Percentiles rank a stretch among this genome's conserved stretches.
Conservation (phyloP, 441 rosid species). For the Syzygium malaccense region DNA sequence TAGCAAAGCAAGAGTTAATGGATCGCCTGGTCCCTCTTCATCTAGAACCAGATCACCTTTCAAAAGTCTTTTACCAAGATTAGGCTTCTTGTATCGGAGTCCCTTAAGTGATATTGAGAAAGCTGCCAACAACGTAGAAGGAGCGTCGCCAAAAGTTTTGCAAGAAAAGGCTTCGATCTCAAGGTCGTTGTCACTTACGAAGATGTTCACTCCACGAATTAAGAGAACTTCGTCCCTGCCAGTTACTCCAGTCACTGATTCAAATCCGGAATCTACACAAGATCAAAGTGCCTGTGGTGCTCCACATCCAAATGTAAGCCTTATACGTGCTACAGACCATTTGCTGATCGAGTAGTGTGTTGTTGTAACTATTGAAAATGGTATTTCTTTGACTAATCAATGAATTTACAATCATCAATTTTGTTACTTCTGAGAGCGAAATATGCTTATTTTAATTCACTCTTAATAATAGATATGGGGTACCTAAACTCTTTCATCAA, state of each 20-base stretch:
- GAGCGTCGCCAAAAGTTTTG: constrained; percentile 23
- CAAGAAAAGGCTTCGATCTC: constrained; percentile 63
- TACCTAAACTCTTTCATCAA: neutral
- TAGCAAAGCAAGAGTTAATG: constrained; percentile 29
- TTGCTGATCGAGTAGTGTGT: neutral
- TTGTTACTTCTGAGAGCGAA: neutral
- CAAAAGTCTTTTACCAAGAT: constrained; percentile 64
- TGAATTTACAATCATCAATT: neutral
- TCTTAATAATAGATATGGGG: neutral
- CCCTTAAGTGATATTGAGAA: constrained; percentile 46
- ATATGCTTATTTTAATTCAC: neutral
- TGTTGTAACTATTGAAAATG: neutral
- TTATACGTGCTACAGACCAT: neutral
- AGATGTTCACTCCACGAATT: constrained; percentile 79
- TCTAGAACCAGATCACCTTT: constrained; percentile 54
- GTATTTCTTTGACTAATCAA: neutral
- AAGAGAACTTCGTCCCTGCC: constrained; percentile 87
- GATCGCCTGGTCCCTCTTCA: constrained; percentile 42
- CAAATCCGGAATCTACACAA: constrained; percentile 37
- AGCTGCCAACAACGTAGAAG: constrained; percentile 22
- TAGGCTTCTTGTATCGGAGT: constrained; percentile 58
- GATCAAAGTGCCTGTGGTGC: constrained; percentile 35
- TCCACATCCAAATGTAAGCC: constrained; percentile 55
- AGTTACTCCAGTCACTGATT: constrained; percentile 35
- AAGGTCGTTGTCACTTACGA: constrained; percentile 75